Base-by-base conservation (phyloP, 768 basidiomycete genomes). In the Lactarius vividus region DNA sequence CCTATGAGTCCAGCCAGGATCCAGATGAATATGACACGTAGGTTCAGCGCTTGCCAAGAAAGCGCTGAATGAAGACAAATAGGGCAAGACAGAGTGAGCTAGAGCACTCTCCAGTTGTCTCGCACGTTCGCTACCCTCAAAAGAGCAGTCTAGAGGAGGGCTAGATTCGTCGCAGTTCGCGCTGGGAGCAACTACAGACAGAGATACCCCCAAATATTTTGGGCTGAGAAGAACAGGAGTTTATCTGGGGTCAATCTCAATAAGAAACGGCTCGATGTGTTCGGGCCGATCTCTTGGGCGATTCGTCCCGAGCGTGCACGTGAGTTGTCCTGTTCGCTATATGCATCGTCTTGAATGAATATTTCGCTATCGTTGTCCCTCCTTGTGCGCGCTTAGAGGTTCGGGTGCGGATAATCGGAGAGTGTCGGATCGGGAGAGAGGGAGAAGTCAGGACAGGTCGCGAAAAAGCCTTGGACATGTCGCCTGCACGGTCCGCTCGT, bases 11-110 rank as follows among this genome's bases (percentile, higher is more conserved):
- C 49, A 52, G 49, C 49, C 49, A 49, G 10, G 23, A 49, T 49
- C n/a, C n/a, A 46, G 20, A 46, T 49, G 11, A n/a, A n/a, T 20
- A 20, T 1, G 42, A 49, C 4, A 13, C 46, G 46, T 49, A n/a
- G 42, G 42, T 20, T 20, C 42, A 44, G 42, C 42, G 42, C 42
- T 20, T n/a, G 23, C 49, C 5, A 26, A 52, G 49, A 52, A 52
- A 49, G 62, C 56, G 62, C 42, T 56, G 33, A 63, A 63, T 15
- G 18, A 46, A 31, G 26, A 56, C 20, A 26, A 56, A 42, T 23
- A 28, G 23, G 10, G 46, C n/a, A 23, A 49, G 11, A n/a, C 33
- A 31, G 29, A 31, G 2, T 9, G 39, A 55, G 46, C 46, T 6
- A 46, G 44, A 46, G n/a, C 44, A 46, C n/a, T 23, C 44, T 49